Evolutionary conservation across 75 land plant genomes (phyloP), one percentile per base, ranked within the genome.

Genomic region (Ceratopteris richardii): DNA sequence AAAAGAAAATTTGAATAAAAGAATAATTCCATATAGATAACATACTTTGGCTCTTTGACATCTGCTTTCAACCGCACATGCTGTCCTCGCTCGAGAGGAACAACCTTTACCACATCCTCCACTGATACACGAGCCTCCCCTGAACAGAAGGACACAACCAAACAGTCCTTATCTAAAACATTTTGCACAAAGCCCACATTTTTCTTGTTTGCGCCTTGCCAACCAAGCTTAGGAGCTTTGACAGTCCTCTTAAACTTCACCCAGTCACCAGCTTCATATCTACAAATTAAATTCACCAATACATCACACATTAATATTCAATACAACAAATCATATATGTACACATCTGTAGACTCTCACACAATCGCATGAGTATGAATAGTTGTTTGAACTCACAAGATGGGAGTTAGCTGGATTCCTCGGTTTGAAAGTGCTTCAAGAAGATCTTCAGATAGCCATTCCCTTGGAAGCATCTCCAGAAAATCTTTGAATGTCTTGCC

Each of bases 141-240:
- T 36, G 88, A 64, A 54, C 96, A 90, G 65, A 87, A 90, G 14
- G 91, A 78, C 25, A 87, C 85, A 63, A 77, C 64, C 12, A 90
- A 74, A 51, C 68, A 65, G 40, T 79, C 79, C 52, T 61, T 75
- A 62, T 87, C 88, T 20, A 54, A 60, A 25, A 90, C 70, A 60
- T 27, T 75, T 58, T 90, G 96, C 42, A 90, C 96, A 81, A 90
- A 90, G 25, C 96, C 96, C 29, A 90, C 83, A 77, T 90, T 90
- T 44, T 61, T 83, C 30, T 64, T 72, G 48, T 54, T 79, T 64
- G 96, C 88, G 65, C 88, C 85, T 79, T 86, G 87, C 96, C 92
- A 90, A 27, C 96, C 96, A 75, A 78, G 67, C 9, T 70, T 52
- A 24, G 96, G 96, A 40, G 64, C 59, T 21, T 62, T 67, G 12